Conservation (phyloP, 306 rosid species). For the Trifolium pratense region DNA sequence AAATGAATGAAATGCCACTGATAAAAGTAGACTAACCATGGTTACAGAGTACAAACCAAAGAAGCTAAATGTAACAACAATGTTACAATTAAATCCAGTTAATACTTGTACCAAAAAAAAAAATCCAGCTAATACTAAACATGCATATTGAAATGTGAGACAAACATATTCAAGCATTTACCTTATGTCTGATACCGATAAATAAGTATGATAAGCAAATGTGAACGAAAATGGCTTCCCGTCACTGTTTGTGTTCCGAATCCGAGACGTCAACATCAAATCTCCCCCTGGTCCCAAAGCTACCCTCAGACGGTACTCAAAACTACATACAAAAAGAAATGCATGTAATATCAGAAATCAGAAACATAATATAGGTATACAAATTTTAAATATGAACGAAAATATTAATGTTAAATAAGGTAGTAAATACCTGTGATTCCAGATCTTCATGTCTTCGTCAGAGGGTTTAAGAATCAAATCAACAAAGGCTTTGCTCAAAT, state of each 20-base stretch:
- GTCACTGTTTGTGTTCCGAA: constrained; percentile 82
- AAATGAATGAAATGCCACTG: constrained; percentile 7
- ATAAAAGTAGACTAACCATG: constrained; percentile 29
- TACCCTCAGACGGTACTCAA: constrained; percentile 85
- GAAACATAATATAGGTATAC: constrained; percentile 17
- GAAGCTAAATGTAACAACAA: constrained; percentile 28
- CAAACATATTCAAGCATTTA: constrained; percentile 39
- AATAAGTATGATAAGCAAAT: constrained; percentile 93
- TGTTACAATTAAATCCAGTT: constrained; percentile 17
- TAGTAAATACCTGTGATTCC: constrained; percentile 78
- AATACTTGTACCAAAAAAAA: not conserved
- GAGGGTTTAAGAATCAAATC: constrained; percentile 84
- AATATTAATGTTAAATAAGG: not conserved
- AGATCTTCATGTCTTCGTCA: constrained; percentile 77
- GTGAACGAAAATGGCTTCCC: constrained; percentile 95
- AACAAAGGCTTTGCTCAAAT: constrained; percentile 63
- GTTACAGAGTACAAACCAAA: constrained; percentile 6
- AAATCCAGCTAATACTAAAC: constrained; percentile 22
- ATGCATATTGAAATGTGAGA: constrained; percentile 15
- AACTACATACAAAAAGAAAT: constrained; percentile 57
- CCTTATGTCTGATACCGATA: constrained; percentile 94
- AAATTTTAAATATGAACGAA: constrained; percentile 15
- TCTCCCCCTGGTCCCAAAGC: constrained; percentile 96
- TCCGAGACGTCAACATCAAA: constrained; percentile 84
- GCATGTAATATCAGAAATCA: constrained; percentile 29